Base-by-base conservation (phyloP, 1,284 basidiomycete species). In the Termitomyces sp. region DNA sequence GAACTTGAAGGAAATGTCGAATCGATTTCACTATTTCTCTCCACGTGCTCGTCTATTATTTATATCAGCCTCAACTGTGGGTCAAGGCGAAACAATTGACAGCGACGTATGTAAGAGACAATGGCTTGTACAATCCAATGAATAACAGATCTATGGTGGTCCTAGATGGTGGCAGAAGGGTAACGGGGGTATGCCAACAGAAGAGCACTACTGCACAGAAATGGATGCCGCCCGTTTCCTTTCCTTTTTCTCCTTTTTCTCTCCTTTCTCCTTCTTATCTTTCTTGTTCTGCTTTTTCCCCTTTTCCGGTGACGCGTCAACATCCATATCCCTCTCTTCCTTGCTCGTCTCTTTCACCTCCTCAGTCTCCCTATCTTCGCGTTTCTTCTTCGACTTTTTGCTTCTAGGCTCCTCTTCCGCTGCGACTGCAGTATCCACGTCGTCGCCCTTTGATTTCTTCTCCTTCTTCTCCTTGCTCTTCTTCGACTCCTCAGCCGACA, bases 221-320 rank as follows among this genome's bases (percentile, higher is more conserved):
- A 49, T 48, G 31, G 56, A 54, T 34, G 53, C 54, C 5, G 53
- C 52, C 35, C 50, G 55, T 49, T 59, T 65, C 50, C 54, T 55
- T 35, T 58, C 60, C 49, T 64, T 61, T 35, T 54, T 53, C 39
- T 53, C 49, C 31, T 37, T 61, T 49, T 59, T 54, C 45, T 62
- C 58, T 46, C 37, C 30, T 34, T 53, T 54, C 50, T 49, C 48
- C 33, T 48, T 50, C 42, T 53, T 56, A 41, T 59, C 55, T 43
- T 60, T 60, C 49, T 58, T 56, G 6, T 62, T 54, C 53, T 50
- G 62, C 45, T 57, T 53, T 40, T 62, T 59, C 50, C 59, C 60
- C 50, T 51, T 56, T 7, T 53, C 53, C 7, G 24, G 34, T 16
- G 42, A 35, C 33, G 42, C 33, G 16, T 53, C 50, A 10, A 46